Conservation (phyloP, 768 basidiomycete species). For the Gloeophyllum trabeum region DNA sequence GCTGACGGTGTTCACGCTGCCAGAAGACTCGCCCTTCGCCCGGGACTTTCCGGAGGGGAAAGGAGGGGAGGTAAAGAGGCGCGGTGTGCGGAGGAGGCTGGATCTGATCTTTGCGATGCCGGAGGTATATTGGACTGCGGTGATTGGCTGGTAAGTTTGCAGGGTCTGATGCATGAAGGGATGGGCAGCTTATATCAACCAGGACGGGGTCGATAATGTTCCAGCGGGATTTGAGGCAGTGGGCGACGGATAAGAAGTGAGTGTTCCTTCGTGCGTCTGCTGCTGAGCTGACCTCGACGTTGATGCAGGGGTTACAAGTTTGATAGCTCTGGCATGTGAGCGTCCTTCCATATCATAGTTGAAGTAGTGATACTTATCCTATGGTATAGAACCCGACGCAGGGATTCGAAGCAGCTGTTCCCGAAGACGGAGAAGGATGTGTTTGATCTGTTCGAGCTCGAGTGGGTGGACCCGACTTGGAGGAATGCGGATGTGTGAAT, state of each 20-base stretch:
- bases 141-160: conserved; percentile 67
- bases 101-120: conserved; percentile 78
- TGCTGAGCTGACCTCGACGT: not conserved
- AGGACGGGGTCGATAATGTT: conserved; percentile 91
- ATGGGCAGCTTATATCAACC: conserved; percentile 1
- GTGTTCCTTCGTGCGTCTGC: conserved; percentile 3
- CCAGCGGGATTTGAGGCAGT: conserved; percentile 69
- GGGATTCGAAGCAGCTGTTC: conserved; percentile 47
- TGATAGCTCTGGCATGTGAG: conserved; percentile 73
- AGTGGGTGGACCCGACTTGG: conserved; percentile 59
- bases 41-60: conserved; percentile 5
- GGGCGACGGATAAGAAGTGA: conserved; percentile 54
- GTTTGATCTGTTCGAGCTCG: conserved; percentile 57
- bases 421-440: conserved; percentile 63
- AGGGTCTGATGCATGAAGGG: not conserved
- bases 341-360: not conserved
- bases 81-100: conserved; percentile 50
- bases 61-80: not conserved
- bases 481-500: conserved; percentile 61
- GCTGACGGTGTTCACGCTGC: conserved; percentile 68
- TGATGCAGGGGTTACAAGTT: conserved; percentile 65
- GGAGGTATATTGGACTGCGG: conserved; percentile 77
- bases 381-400: conserved; percentile 39
- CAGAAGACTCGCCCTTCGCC: conserved; percentile 20
- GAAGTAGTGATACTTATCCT: not conserved